Evolutionary conservation across 768 basidiomycete genomes (phyloP).

Genomic region (Termitomyces sp.): DNA sequence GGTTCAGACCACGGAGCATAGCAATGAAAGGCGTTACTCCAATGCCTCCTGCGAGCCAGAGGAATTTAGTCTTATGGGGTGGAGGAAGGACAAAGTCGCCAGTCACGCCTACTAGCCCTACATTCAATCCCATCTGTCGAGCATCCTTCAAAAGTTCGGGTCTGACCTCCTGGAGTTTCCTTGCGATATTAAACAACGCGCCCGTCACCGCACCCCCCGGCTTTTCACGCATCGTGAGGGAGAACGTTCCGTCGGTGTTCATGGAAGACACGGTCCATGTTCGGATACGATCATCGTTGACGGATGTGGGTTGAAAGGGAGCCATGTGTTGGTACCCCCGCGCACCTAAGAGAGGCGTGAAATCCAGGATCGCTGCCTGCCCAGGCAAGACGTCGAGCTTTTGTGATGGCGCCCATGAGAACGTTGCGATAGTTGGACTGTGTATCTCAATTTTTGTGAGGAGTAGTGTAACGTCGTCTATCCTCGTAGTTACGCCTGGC

Average conservation of each 20-base stretch:
- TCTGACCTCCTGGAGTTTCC: conserved; percentile 31
- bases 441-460: conserved; percentile 40
- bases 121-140: conserved; percentile 30
- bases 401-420: conserved; percentile 38
- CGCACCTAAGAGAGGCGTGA: conserved; percentile 43
- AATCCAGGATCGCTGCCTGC: conserved; percentile 52
- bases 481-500: conserved; percentile 18
- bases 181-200: conserved; percentile 45
- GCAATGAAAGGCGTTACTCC: conserved; percentile 62
- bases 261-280: conserved; percentile 58
- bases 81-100: conserved; percentile 44
- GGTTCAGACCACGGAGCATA: conserved; percentile 30
- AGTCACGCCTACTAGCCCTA: conserved; percentile 46
- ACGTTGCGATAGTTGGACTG: conserved; percentile 46
- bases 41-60: conserved; percentile 65
- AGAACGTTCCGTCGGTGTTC: conserved; percentile 22
- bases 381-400: conserved; percentile 35
- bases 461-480: conserved; percentile 26
- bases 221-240: conserved; percentile 53
- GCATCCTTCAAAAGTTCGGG: conserved; percentile 38
- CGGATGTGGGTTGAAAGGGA: conserved; percentile 32
- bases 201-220: conserved; percentile 51
- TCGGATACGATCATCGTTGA: conserved; percentile 59
- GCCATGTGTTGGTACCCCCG: conserved; percentile 50
- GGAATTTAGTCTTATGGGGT: conserved; percentile 21